These are phyloP conservation scores for Aureobasidium namibiae DNA, from an alignment of 2,329 filamentous ascomycete species.

Conservation along the genomic window DNA sequence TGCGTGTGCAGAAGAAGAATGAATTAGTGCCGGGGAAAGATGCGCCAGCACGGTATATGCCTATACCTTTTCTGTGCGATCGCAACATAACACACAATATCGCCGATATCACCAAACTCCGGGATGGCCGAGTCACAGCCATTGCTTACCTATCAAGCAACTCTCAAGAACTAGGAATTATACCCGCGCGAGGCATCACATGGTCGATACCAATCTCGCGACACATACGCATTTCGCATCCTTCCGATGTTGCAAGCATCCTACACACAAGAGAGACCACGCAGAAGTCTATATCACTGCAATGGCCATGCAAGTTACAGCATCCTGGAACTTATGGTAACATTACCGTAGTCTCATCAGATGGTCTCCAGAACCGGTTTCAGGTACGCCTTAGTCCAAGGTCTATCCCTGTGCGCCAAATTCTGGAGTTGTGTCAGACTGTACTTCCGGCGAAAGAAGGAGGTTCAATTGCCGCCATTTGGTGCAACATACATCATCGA, in stretches of 20 bases:
- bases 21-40: neutral
- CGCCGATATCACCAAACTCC: constrained; percentile 9
- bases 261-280: neutral
- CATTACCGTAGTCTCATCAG: constrained; percentile 21
- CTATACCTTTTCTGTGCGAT: constrained; percentile 6
- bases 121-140: neutral
- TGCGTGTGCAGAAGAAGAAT: neutral
- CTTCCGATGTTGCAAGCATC: neutral
- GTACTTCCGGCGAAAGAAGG: constrained; percentile 21
- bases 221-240: neutral
- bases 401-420: constrained; percentile 16
- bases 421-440: constrained; percentile 22
- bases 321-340: constrained; percentile 11
- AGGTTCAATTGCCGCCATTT: constrained; percentile 19
- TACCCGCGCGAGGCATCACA: constrained; percentile 5
- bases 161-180: neutral
- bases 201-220: constrained; percentile 6
- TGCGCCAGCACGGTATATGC: neutral
- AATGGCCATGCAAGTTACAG: neutral
- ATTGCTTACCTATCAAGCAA: neutral
- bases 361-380: constrained; percentile 22
- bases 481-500: constrained; percentile 19
- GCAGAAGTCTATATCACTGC: neutral
- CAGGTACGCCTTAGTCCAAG: constrained; percentile 22
- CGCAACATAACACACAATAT: constrained; percentile 5